Base-by-base conservation (phyloP, 345 rosid genomes). In the Gossypium turneri region DNA sequence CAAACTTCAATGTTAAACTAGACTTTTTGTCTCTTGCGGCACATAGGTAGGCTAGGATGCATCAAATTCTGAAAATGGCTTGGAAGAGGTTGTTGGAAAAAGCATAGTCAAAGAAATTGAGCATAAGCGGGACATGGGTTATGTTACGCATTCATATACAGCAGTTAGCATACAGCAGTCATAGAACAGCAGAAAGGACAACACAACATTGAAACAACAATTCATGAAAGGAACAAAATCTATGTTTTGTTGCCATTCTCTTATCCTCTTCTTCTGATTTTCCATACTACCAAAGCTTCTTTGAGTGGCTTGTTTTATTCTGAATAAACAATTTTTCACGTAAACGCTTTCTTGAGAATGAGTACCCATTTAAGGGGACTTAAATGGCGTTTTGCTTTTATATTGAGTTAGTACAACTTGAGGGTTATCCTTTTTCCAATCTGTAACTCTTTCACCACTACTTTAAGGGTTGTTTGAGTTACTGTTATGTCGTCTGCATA, bases 11-110 rank as follows among this genome's bases (percentile, higher is more conserved):
- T 34, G 20, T 61, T 15, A 61, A 61, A 29, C 66, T 27, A 61
- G 65, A 61, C 9, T 20, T 62, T 20, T 62, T 62, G 67, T 63
- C 47, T 63, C 38, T 63, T 64, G 68, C 47, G 22, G 48, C 68
- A 17, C 50, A 64, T 64, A n/a, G 50, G 68, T 19, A 63, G 44
- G 24, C 24, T 38, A 63, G 20, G 24, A 17, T 63, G 48, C 67
- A 63, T 38, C 24, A 38, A 38, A 12, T 17, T 34, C 43, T 63
- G 24, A 17, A 16, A 17, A 17, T 2, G 7, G 24, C 17, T 12
- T 62, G 67, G 47, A 27, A 15, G 43, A 25, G 65, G 17, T 60
- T 13, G 65, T 6, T 27, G 43, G 19, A 62, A 63, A 34, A 17
- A 34, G 67, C 48, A 17, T 63, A n/a, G 24, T 38, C 48, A 38